These are phyloP conservation scores for Neopestalotiopsis sp. DNA, from an alignment of 2,329 filamentous ascomycete species.

Conservation along the genomic window DNA sequence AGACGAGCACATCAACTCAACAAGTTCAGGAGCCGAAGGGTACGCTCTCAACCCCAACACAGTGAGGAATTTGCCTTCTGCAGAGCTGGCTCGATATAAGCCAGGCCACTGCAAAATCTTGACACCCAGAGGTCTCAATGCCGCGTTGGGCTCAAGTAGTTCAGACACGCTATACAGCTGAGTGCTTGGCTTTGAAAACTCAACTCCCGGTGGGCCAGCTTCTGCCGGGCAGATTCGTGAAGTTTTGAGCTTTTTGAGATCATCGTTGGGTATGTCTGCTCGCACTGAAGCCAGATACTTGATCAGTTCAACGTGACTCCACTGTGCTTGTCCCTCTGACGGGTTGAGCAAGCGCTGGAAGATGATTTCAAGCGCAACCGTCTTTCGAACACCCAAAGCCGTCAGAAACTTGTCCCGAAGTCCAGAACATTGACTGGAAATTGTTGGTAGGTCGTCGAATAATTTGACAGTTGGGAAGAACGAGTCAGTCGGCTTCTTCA, in stretches of 20 bases:
- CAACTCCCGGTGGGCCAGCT: conserved; percentile 59
- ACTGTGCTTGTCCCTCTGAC: conserved; percentile 63
- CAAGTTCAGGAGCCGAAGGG: conserved; percentile 75
- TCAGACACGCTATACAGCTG: conserved; percentile 76
- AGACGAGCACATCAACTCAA: conserved; percentile 76
- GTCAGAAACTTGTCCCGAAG: conserved; percentile 91
- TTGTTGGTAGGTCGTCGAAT: conserved; percentile 89
- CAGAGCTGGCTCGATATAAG: conserved; percentile 64
- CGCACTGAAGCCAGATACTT: conserved; percentile 91
- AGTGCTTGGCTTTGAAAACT: conserved; percentile 56
- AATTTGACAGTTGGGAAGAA: conserved; percentile 95
- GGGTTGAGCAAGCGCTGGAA: conserved; percentile 82
- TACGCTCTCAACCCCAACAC: conserved; percentile 74
- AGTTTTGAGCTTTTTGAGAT: conserved; percentile 78
- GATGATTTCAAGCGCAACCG: conserved; percentile 90
- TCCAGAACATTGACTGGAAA: conserved; percentile 71
- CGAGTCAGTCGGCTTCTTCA: conserved; percentile 83
- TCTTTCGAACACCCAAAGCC: conserved; percentile 89
- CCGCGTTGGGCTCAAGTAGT: conserved; percentile 79
- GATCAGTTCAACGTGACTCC: conserved; percentile 94
- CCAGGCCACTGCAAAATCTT: conserved; percentile 85
- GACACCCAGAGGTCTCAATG: conserved; percentile 71
- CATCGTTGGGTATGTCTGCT: conserved; percentile 83
- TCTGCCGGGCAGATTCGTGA: conserved; percentile 86
- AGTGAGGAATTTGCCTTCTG: conserved; percentile 77